Conservation (phyloP, 1,284 basidiomycete species). For the Austroboletus rostrupii region DNA sequence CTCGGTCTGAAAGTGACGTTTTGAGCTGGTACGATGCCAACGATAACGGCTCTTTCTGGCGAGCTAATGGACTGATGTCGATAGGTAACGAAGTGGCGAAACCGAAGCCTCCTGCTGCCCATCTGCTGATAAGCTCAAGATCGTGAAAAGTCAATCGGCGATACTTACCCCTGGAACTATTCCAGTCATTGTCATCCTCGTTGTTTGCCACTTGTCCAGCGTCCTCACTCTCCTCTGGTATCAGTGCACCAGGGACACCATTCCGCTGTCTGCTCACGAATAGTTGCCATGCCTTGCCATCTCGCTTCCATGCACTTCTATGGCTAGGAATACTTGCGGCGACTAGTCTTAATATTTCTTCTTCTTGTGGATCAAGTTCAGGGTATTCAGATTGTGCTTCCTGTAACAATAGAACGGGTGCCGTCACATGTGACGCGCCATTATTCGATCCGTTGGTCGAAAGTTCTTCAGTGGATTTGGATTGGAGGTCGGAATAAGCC, state of each 20-base stretch:
- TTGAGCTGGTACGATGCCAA: conserved; percentile 56
- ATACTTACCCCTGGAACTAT: conserved; percentile 22
- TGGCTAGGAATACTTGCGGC: conserved; percentile 69
- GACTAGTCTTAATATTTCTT: conserved; percentile 55
- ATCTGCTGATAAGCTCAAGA: conserved; percentile 16
- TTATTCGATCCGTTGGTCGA: conserved; percentile 2
- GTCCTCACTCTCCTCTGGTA: conserved; percentile 47
- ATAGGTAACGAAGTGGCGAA: conserved; percentile 59
- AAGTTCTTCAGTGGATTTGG: conserved; percentile 17
- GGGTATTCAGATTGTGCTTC: conserved; percentile 17
- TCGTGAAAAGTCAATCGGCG: background rate
- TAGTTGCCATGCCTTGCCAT: conserved; percentile 59
- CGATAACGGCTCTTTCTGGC: conserved; percentile 36
- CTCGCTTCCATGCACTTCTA: conserved; percentile 61
- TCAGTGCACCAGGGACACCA: conserved; percentile 34
- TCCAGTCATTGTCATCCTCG: conserved; percentile 22
- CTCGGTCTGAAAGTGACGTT: conserved; percentile 39
- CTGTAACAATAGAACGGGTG: conserved; percentile 1
- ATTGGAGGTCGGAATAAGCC: conserved; percentile 49
- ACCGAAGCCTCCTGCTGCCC: conserved; percentile 24
- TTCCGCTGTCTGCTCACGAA: conserved; percentile 48
- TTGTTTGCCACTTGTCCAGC: conserved; percentile 16
- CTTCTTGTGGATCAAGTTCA: conserved; percentile 45
- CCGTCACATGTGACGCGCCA: background rate
- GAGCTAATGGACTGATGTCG: conserved; percentile 44